phyloP scores from a whole-genome alignment of 495 filamentous ascomycete species.

The Poronia punctata region DNA sequence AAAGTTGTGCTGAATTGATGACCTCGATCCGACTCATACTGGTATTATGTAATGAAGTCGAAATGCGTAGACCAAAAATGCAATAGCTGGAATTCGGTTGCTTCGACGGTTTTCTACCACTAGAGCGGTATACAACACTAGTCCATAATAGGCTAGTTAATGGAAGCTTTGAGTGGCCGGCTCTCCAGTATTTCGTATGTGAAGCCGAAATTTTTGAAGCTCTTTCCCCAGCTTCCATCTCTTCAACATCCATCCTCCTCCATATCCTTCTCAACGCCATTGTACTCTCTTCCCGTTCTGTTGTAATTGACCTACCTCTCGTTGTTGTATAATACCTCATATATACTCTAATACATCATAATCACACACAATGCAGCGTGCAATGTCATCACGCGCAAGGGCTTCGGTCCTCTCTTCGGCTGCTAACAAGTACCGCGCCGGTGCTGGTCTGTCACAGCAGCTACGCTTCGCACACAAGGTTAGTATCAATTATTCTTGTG shows the following conservation, averaged over 20 bases:
- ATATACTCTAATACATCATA: conserved; percentile 16
- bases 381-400: conserved; percentile 57
- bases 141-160: conserved; percentile 11
- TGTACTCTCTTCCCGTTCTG: conserved; percentile 2
- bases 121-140: conserved; percentile 11
- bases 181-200: conserved; percentile 13
- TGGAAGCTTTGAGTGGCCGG: conserved; percentile 18
- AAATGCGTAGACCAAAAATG: neutral
- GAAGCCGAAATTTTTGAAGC: conserved; percentile 29
- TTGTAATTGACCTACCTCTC: conserved; percentile 11
- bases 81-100: neutral
- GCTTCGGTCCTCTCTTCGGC: conserved; percentile 60
- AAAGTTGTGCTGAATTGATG: no score
- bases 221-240: conserved; percentile 19
- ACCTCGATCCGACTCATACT: neutral
- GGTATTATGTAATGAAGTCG: no score
- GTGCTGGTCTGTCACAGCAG: conserved; percentile 57
- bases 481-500: conserved; percentile 25
- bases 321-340: conserved; percentile 1
- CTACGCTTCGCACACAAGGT: conserved; percentile 94
- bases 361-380: conserved; percentile 60
- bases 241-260: conserved; percentile 9
- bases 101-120: conserved; percentile 27
- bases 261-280: conserved; percentile 4
- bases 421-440: conserved; percentile 53